Evolutionary conservation across 805 yeast species (phyloP).

Genomic region (Hanseniaspora nectarophila): DNA sequence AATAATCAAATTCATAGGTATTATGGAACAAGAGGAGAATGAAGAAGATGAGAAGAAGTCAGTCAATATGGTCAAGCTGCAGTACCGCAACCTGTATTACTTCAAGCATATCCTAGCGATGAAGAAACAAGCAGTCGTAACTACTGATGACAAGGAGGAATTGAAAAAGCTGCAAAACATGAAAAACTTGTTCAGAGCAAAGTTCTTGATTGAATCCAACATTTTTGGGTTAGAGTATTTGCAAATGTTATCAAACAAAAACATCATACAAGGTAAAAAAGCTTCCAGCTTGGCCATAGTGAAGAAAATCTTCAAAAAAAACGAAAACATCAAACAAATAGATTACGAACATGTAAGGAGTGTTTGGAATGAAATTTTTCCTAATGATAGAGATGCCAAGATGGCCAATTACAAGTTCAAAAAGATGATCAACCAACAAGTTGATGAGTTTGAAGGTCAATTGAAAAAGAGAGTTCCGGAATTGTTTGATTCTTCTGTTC

Average conservation of each 20-base stretch:
- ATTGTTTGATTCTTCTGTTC: constrained; percentile 20
- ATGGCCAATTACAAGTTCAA: constrained; percentile 55
- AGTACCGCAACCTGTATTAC: constrained; percentile 8
- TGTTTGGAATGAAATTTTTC: constrained; percentile 17
- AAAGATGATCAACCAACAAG: constrained; percentile 25
- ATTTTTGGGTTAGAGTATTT: constrained; percentile 37
- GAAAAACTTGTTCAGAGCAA: constrained; percentile 25
- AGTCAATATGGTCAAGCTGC: background rate
- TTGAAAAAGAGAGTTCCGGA: constrained; percentile 26
- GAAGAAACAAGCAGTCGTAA: constrained; percentile 11
- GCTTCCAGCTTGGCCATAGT: background rate
- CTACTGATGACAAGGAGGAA: constrained; percentile 4
- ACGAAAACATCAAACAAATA: background rate
- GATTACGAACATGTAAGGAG: constrained; percentile 16
- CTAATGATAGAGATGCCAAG: constrained; percentile 49
- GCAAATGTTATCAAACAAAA: constrained; percentile 35
- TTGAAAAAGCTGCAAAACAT: constrained; percentile 17
- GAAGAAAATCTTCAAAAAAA: background rate
- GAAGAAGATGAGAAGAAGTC: background rate
- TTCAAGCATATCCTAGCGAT: constrained; percentile 1
- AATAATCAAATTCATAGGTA: background rate
- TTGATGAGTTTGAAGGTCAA: constrained; percentile 32
- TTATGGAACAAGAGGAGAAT: background rate
- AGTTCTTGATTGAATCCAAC: constrained; percentile 34
- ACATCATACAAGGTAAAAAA: constrained; percentile 29